Evolutionary conservation across 73 alveolate genomes (phyloP).

Genomic region (Urostyla sp.): DNA sequence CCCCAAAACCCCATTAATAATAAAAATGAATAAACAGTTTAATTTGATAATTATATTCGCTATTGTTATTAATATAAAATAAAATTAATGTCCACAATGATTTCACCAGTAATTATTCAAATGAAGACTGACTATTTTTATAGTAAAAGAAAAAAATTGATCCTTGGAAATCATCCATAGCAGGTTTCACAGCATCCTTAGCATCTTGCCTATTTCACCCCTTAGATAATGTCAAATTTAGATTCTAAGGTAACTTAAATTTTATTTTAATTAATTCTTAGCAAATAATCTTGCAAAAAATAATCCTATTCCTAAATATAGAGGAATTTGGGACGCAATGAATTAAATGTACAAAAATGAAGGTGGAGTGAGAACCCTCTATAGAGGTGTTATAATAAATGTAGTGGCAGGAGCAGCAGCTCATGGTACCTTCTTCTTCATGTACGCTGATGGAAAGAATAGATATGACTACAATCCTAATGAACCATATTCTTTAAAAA

Average conservation of each 20-base stretch:
- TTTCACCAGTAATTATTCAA: too few relatives aligned
- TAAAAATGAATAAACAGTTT: too few relatives aligned
- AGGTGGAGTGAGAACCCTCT: constrained; percentile 38
- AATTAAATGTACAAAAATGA: constrained; percentile 26
- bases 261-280: not conserved
- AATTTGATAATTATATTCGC: too few relatives aligned
- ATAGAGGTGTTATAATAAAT: constrained; percentile 41
- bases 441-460: not conserved
- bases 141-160: not conserved
- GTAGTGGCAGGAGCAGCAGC: constrained; percentile 33
- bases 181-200: constrained; percentile 38
- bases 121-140: too few relatives aligned
- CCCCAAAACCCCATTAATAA: too few relatives aligned
- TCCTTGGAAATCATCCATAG: constrained; percentile 43
- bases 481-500: not conserved
- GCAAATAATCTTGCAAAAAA: constrained; percentile 43
- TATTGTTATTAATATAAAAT: too few relatives aligned
- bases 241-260: constrained; percentile 26
- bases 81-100: too few relatives aligned
- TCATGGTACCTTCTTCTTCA: constrained; percentile 14
- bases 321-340: constrained; percentile 25
- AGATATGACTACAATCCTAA: not conserved
- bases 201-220: constrained; percentile 43
- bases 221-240: constrained; percentile 43
- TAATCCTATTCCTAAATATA: constrained; percentile 45